Evolutionary conservation across 257 asterid genomes (phyloP), one percentile per base, ranked within the genome.

Genomic region (Scutellaria barbata): DNA sequence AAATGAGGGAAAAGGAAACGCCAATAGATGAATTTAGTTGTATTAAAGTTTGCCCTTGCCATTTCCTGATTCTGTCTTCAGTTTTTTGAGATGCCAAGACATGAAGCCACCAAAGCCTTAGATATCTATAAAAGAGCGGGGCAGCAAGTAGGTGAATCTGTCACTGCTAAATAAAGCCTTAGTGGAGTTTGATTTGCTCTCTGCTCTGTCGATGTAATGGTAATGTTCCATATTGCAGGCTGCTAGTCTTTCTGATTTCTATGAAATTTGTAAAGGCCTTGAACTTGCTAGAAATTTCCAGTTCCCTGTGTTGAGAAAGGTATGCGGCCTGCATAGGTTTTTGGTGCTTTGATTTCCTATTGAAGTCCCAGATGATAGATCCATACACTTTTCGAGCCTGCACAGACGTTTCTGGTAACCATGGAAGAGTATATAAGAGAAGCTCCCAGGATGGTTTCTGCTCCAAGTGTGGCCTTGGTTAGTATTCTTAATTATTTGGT

Each of bases 61-160:
- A 33, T 64, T 60, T 71, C 25, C 77, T 74, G 65, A 62, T 73
- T 73, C 60, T 73, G 74, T 54, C n/a, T 84, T 75, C 90, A 90
- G 98, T 94, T 94, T 81, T 94, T 94, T 77, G 97, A 90, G 92
- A 94, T 94, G 98, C 92, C 96, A 50, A 87, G 92, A 72, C 98
- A 94, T 75, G 98, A 94, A 82, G 98, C 98, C 41, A 75, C 89
- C 37, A 89, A 87, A 62, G 94, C 98, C 77, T 90, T 89, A 45
- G 97, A 89, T 70, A 86, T 90, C 62, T 94, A 94, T 72, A 94
- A 84, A 83, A 88, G 96, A 83, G 98, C 98, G 68, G 98, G 98
- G 51, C 96, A 90, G 80, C 97, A 89, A 95, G 97, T 93, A 65
- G 61, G 78, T 67, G 77, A 67, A 59, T 64, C 16, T 68, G 54